Evolutionary conservation across 1,284 basidiomycete species (phyloP), one percentile per base, ranked within the genome.

Genomic region (Ustilago vetiveriae): DNA sequence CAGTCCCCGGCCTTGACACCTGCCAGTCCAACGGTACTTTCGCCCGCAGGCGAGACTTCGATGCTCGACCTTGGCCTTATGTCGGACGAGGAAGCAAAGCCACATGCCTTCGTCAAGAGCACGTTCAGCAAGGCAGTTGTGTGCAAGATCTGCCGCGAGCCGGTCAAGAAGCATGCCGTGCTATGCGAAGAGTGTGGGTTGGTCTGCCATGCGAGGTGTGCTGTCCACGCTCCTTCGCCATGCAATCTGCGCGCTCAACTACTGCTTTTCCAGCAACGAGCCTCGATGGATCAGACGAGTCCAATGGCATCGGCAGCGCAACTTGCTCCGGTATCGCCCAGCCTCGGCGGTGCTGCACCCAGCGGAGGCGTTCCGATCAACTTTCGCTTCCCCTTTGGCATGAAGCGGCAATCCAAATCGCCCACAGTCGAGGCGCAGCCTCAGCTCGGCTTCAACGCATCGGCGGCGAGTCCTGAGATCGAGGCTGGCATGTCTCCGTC

Each of bases 71-170:
- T 78, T 6, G 59, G 47, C 54, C 35, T 54, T 17, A 50, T 37
- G 30, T 35, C 27, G n/a, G 58, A 59, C 27, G 64, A 56, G 55
- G 60, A 57, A 60, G 69, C 60, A 32, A 74, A 57, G 71, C 69
- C 42, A 29, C 94, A 96, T 75, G 87, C 87, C 6, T 93, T 95
- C 78, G 90, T 95, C 40, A 94, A 92, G 84, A 95, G 92, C 3
- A 90, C 90, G 3, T 96, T 96, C 82, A 89, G 90, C 78, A 94
- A 94, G 85, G 93, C 92, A 22, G 90, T 97, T 83, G 84, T 87
- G 11, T 97, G 94, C 84, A 87, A 90, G 42, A 89, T 96, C 17
- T 97, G 94, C 80, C 85, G 89, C 54, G 84, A 86, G 49, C 87
- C 86, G 56, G 90, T 92, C 74, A 93, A 92, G 86, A 93, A 90